Evolutionary conservation across 2,329 filamentous ascomycete species (phyloP), one percentile per base, ranked within the genome.

Genomic region (Dryadomyces sulphureus): DNA sequence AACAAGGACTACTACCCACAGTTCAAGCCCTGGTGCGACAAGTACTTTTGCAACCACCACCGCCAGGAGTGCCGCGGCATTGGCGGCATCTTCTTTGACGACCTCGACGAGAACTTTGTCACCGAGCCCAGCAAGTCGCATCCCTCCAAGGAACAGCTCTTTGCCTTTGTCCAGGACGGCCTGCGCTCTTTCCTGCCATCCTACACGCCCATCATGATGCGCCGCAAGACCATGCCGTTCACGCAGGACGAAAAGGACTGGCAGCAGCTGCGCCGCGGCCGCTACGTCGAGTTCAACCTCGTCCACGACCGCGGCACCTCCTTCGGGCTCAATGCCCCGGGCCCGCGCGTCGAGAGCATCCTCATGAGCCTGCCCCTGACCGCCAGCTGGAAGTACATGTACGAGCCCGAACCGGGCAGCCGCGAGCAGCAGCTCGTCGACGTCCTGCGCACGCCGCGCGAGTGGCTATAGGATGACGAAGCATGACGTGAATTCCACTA

Each of bases 1-100:
- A 85, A 95, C 67, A 85, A 84, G 61, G 75, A 72, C 34, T 98
- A 95, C 70, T 98, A 93, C 62, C 81, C 87, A 12, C 79, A 80
- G 45, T 98, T 96, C 75, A 98, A 98, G 70, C 81, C 84, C 60
- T 98, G 92, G 92, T 98, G 92, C 62, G 92, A 98, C 62, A 79
- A 93, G 56, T 98, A 98, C 69, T 98, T 98, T 66, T 81, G 75
- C 68, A 84, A 95, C 64, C 90, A 89, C 61, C 92, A 98, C 67
- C 79, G 92, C 41, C 76, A 77, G 49, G 92, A 98, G 67, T 72
- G 78, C 41, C 82, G 92, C 42, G 92, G 92, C 47, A 68, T 98
- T 30, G 92, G 92, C 45, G 92, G 92, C 45, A 96, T 98, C 63
- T 98, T 98, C 75, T 98, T 98, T 59, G 92, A 98, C 63, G 92